phyloP scores from a whole-genome alignment of 352 stramenopile species.

The Pythium insidiosum region DNA sequence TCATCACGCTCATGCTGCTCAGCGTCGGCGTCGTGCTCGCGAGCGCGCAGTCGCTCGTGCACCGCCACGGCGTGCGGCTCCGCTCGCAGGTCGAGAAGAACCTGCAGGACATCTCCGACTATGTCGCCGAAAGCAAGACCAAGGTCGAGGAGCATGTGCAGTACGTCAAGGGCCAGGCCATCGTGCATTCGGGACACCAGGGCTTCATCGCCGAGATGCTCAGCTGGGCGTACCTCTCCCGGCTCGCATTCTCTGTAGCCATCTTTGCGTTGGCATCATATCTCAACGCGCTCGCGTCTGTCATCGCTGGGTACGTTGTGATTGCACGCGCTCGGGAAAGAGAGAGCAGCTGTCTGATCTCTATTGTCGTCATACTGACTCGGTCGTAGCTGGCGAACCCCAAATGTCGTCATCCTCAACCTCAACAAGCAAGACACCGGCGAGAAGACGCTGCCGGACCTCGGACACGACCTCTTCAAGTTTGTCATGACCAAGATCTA shows the following conservation, averaged over 20 bases:
- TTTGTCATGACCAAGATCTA: constrained; percentile 83
- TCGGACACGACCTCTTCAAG: constrained; percentile 84
- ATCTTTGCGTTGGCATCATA: constrained; percentile 76
- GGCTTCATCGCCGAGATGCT: constrained; percentile 86
- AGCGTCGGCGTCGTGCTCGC: constrained; percentile 53
- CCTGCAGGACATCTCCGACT: constrained; percentile 70
- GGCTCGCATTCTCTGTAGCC: constrained; percentile 67
- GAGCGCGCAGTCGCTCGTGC: constrained; percentile 33
- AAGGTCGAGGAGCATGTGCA: constrained; percentile 64
- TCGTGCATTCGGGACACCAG: constrained; percentile 66
- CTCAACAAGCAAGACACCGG: constrained; percentile 47
- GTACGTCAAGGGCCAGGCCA: constrained; percentile 61
- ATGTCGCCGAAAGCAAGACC: constrained; percentile 52
- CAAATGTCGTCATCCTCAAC: constrained; percentile 73
- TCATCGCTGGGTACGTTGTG: constrained; percentile 39
- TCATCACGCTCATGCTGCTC: constrained; percentile 60
- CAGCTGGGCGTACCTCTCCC: constrained; percentile 79
- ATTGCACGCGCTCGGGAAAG: too few species aligned
- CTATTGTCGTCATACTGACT: too few species aligned
- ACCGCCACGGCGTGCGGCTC: constrained; percentile 24
- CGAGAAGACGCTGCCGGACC: constrained; percentile 72
- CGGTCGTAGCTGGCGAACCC: constrained; percentile 57
- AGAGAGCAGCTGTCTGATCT: neutral
- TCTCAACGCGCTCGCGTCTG: constrained; percentile 71
- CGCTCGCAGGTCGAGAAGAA: constrained; percentile 63